phyloP scores from a whole-genome alignment of 2,329 filamentous ascomycete species.

The Monosporascus sp. region DNA sequence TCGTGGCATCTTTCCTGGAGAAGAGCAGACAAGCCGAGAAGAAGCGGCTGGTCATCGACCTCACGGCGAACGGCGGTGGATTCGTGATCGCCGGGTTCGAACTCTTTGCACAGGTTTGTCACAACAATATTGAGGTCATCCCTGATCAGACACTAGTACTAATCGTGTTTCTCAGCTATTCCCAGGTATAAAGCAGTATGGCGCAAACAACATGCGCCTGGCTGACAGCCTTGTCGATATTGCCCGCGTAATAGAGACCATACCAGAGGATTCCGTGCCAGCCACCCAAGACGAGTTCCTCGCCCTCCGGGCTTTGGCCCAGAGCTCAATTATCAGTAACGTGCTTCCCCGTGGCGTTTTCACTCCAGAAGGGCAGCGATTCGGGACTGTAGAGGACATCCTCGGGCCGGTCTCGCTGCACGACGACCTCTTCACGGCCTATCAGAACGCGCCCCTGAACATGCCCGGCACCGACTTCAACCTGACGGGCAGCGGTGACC shows the following conservation, averaged over 20 bases:
- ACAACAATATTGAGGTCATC: conserved; percentile 14
- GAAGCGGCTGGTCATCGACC: conserved; percentile 55
- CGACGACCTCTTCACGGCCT: conserved; percentile 44
- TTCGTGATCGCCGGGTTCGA: conserved; percentile 56
- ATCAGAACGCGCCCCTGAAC: conserved; percentile 37
- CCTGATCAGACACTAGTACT: neutral
- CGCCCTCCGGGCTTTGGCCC: conserved; percentile 39
- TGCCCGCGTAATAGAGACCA: conserved; percentile 30
- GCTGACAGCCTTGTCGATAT: conserved; percentile 41
- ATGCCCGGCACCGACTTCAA: conserved; percentile 29
- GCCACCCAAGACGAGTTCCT: conserved; percentile 32
- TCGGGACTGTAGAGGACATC: conserved; percentile 26
- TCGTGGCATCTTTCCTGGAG: conserved; percentile 20
- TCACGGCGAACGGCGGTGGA: conserved; percentile 55
- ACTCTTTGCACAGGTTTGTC: conserved; percentile 54
- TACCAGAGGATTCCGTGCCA: conserved; percentile 25
- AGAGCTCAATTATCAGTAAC: conserved; percentile 39
- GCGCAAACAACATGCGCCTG: conserved; percentile 45
- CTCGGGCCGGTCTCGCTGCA: conserved; percentile 30
- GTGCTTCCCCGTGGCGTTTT: conserved; percentile 42
- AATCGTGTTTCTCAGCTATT: conserved; percentile 34
- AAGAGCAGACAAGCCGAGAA: conserved; percentile 41
- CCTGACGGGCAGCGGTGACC: conserved; percentile 37
- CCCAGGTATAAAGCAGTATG: conserved; percentile 43
- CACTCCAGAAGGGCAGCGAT: conserved; percentile 31